phyloP scores from a whole-genome alignment of 257 asterid species.

The Anisodus tanguticus region DNA sequence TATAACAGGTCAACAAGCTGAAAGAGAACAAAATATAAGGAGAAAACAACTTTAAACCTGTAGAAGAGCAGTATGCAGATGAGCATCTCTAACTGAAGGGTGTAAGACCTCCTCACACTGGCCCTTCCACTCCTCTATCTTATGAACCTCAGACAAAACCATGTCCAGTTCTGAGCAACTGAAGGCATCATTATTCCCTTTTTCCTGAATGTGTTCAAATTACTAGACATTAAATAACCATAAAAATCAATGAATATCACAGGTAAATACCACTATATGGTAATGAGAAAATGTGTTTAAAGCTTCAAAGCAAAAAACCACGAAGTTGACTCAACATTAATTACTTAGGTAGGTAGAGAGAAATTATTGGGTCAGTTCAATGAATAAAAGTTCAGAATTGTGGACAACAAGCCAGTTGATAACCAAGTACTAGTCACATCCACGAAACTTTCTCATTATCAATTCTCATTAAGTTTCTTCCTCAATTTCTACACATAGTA shows the following conservation, averaged over 20 bases:
- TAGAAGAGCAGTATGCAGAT: constrained; percentile 51
- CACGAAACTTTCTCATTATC: background rate
- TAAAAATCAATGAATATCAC: constrained; percentile 22
- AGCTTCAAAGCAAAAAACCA: background rate
- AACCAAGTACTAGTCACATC: background rate
- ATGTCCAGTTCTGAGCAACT: constrained; percentile 71
- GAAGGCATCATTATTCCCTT: constrained; percentile 69
- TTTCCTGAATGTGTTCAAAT: constrained; percentile 56
- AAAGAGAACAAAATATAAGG: constrained; percentile 26
- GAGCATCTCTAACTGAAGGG: constrained; percentile 50
- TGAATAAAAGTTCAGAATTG: background rate
- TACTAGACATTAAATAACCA: constrained; percentile 31
- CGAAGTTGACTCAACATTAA: background rate
- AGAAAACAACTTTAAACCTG: constrained; percentile 51
- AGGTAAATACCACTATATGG: background rate
- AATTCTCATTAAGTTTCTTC: background rate
- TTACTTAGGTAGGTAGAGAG: background rate
- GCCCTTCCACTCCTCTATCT: constrained; percentile 66
- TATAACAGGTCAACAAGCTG: constrained; percentile 24
- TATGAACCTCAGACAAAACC: constrained; percentile 64
- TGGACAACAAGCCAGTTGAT: background rate
- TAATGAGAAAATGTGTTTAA: background rate
- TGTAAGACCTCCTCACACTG: constrained; percentile 53
- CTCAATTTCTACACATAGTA: background rate
- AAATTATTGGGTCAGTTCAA: background rate